These are phyloP conservation scores for Hanseniaspora mollemarum DNA, from an alignment of 805 yeast species.

Conservation along the genomic window DNA sequence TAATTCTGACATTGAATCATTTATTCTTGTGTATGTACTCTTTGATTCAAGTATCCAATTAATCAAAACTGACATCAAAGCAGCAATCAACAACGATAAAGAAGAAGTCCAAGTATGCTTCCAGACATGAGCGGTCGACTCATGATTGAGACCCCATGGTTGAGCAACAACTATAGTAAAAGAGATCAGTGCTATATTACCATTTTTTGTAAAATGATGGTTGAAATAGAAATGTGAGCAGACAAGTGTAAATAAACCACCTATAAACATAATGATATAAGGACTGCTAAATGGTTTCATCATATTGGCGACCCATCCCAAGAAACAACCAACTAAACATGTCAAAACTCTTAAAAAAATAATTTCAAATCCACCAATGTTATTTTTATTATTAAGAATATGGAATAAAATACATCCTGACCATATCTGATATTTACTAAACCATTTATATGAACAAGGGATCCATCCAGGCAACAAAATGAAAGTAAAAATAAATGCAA, in stretches of 20 bases:
- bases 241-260: slow-evolving; percentile 30
- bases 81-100: slow-evolving; percentile 33
- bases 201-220: slow-evolving; percentile 35
- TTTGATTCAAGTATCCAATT: slow-evolving; percentile 43
- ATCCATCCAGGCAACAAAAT: slow-evolving; percentile 38
- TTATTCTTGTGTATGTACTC: slow-evolving; percentile 35
- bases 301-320: slow-evolving; percentile 39
- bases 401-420: slow-evolving; percentile 35
- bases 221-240: slow-evolving; percentile 30
- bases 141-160: slow-evolving; percentile 17
- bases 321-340: slow-evolving; percentile 35
- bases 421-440: slow-evolving; percentile 34
- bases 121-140: slow-evolving; percentile 24
- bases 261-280: slow-evolving; percentile 34
- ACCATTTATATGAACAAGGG: slow-evolving; percentile 34
- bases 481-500: slow-evolving; percentile 31
- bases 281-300: slow-evolving; percentile 32
- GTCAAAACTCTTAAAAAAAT: slow-evolving; percentile 28
- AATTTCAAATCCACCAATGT: slow-evolving; percentile 31
- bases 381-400: slow-evolving; percentile 34
- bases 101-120: slow-evolving; percentile 34
- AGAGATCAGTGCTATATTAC: slow-evolving; percentile 32
- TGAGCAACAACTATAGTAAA: slow-evolving; percentile 35
- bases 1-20: slow-evolving; percentile 32
- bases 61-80: slow-evolving; percentile 30